Percentiles rank a stretch among this genome's conserved stretches.
Conservation (phyloP, 495 filamentous ascomycete species). For the Rostrohypoxylon terebratum region DNA sequence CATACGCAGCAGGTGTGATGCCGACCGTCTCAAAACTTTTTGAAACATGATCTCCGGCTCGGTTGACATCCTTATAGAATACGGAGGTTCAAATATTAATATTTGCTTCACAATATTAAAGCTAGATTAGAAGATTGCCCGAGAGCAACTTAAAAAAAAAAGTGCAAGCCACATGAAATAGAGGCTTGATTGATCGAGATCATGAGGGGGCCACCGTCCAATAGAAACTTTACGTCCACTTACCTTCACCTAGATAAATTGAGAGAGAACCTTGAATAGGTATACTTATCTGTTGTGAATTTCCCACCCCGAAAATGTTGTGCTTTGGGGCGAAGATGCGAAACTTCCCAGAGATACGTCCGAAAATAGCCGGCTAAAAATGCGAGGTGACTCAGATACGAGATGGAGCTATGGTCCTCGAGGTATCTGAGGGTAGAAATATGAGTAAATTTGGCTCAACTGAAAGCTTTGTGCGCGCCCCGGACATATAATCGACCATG, state of each 20-base stretch:
- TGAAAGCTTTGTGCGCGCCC: neutral
- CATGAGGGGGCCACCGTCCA: neutral
- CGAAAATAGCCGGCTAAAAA: neutral
- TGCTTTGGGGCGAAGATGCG: neutral
- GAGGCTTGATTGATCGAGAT: neutral
- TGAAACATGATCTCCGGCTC: neutral
- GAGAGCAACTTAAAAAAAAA: neutral
- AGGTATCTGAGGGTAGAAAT: neutral
- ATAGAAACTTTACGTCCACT: neutral
- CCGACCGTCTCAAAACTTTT: neutral
- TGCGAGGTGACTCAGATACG: neutral
- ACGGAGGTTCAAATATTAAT: neutral
- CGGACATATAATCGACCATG: neutral
- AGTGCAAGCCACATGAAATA: neutral
- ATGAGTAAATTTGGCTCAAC: neutral
- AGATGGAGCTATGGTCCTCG: neutral
- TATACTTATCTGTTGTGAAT: neutral
- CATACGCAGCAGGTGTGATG: neutral
- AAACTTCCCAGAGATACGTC: neutral
- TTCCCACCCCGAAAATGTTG: neutral
- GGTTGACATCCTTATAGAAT: neutral
- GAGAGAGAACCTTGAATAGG: neutral
- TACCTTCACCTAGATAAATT: neutral
- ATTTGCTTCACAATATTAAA: no score
- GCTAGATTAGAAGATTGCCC: neutral